phyloP scores from a whole-genome alignment of 2,329 filamentous ascomycete species.

The Colletotrichum euphorbiae region DNA sequence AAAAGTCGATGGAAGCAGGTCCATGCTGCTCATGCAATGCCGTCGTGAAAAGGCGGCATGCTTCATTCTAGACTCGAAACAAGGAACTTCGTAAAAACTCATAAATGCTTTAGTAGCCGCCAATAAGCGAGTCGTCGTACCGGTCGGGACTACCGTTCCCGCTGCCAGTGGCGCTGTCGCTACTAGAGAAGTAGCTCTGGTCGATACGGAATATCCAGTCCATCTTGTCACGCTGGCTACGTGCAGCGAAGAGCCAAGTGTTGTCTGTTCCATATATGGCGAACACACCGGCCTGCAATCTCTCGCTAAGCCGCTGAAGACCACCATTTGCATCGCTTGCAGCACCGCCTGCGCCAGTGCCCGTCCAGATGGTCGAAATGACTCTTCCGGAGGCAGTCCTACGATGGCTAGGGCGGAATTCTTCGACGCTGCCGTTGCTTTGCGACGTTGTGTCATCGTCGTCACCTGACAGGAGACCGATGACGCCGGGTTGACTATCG shows the following conservation, averaged over 20 bases:
- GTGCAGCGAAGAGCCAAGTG: conserved; percentile 92
- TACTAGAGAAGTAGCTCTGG: conserved; percentile 73
- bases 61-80: conserved; percentile 23
- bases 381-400: conserved; percentile 63
- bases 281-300: conserved; percentile 81
- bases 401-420: conserved; percentile 60
- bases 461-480: conserved; percentile 75
- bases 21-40: conserved; percentile 8
- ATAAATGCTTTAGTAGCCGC: conserved; percentile 28
- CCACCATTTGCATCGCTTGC: conserved; percentile 48
- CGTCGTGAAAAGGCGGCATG: conserved; percentile 15
- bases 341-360: conserved; percentile 52
- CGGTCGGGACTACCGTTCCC: conserved; percentile 51
- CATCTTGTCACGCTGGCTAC: conserved; percentile 90
- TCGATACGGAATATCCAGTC: conserved; percentile 98
- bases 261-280: conserved; percentile 95
- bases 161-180: conserved; percentile 55
- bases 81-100: conserved; percentile 17
- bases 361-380: conserved; percentile 68
- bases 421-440: conserved; percentile 48
- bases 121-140: conserved; percentile 37
- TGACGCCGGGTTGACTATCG: conserved; percentile 90
- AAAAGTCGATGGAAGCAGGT: conserved; percentile 25
- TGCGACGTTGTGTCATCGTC: conserved; percentile 49
- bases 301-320: conserved; percentile 65